These are phyloP conservation scores for Nakaseomyces sp. DNA, from an alignment of 1,139 yeast genomes.

Conservation along the genomic window DNA sequence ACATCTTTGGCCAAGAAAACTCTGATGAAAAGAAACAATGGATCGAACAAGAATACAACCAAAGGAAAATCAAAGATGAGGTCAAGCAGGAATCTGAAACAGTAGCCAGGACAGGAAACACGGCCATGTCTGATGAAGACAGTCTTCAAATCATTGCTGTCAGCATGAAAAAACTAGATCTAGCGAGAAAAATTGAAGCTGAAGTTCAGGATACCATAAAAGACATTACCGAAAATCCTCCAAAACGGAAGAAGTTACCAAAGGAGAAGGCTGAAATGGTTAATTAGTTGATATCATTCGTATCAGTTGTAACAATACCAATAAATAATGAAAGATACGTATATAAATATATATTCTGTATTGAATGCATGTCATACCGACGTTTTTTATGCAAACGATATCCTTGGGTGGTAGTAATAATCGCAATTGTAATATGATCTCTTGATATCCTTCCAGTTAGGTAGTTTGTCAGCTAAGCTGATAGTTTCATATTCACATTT, in stretches of 20 bases:
- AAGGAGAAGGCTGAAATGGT: neutral
- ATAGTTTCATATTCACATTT: slow-evolving; percentile 44
- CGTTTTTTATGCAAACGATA: slow-evolving; percentile 21
- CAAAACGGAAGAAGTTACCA: slow-evolving; percentile 9
- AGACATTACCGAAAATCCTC: slow-evolving; percentile 11
- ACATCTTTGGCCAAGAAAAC: slow-evolving; percentile 56
- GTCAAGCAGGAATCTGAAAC: slow-evolving; percentile 7
- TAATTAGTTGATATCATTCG: neutral
- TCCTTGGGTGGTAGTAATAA: slow-evolving; percentile 30
- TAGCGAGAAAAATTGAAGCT: slow-evolving; percentile 24
- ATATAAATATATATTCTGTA: too few species aligned
- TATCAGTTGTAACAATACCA: neutral
- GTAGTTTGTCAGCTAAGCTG: slow-evolving; percentile 34
- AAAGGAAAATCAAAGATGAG: slow-evolving; percentile 52
- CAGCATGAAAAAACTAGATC: slow-evolving; percentile 21
- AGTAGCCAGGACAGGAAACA: slow-evolving; percentile 7
- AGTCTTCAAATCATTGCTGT: slow-evolving; percentile 26
- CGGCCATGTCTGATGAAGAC: slow-evolving; percentile 23
- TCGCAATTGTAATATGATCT: slow-evolving; percentile 31
- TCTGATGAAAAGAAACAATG: slow-evolving; percentile 54
- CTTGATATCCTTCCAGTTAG: slow-evolving; percentile 29
- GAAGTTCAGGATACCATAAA: slow-evolving; percentile 16
- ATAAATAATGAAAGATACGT: neutral
- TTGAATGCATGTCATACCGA: too few species aligned
- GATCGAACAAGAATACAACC: slow-evolving; percentile 64